Evolutionary conservation across 2,329 filamentous ascomycete genomes (phyloP).

Genomic region (Sarocladiaceae sp.): DNA sequence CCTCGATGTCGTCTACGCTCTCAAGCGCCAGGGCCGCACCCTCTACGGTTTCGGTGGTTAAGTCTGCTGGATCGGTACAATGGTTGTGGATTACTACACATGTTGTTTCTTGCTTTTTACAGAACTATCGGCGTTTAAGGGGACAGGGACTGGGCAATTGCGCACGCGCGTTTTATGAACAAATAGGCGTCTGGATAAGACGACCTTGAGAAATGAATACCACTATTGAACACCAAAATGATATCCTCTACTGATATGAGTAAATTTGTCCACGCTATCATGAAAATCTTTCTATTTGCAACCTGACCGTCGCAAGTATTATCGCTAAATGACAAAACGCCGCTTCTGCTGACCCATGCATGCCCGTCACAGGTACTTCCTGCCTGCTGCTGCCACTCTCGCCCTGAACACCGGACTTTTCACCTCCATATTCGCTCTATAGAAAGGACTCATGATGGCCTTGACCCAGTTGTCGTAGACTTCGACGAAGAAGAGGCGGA

Average conservation of each 20-base stretch:
- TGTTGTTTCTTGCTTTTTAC: constrained; percentile 4
- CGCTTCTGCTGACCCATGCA: neutral
- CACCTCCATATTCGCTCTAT: constrained; percentile 78
- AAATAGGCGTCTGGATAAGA: constrained; percentile 1
- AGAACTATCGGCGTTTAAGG: constrained; percentile 8
- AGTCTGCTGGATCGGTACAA: constrained; percentile 19
- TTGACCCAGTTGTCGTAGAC: constrained; percentile 98
- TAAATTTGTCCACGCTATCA: neutral
- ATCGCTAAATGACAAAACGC: constrained; percentile 5
- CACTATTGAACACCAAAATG: constrained; percentile 3
- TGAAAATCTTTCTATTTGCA: neutral
- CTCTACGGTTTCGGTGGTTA: constrained; percentile 91
- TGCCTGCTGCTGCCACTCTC: constrained; percentile 79
- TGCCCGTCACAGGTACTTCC: constrained; percentile 72
- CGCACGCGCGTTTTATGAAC: constrained; percentile 7
- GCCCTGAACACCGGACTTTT: constrained; percentile 80
- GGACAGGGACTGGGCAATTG: constrained; percentile 8
- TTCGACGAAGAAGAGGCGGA: constrained; percentile 90
- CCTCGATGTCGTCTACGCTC: constrained; percentile 63
- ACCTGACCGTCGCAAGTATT: neutral
- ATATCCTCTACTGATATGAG: too few species aligned
- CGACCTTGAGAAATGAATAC: constrained; percentile 11
- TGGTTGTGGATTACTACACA: neutral
- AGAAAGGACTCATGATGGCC: constrained; percentile 96
- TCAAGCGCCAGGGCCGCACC: constrained; percentile 69